Conservation (phyloP, 176 grass and related monocot species). For the Aegilops umbellulata region DNA sequence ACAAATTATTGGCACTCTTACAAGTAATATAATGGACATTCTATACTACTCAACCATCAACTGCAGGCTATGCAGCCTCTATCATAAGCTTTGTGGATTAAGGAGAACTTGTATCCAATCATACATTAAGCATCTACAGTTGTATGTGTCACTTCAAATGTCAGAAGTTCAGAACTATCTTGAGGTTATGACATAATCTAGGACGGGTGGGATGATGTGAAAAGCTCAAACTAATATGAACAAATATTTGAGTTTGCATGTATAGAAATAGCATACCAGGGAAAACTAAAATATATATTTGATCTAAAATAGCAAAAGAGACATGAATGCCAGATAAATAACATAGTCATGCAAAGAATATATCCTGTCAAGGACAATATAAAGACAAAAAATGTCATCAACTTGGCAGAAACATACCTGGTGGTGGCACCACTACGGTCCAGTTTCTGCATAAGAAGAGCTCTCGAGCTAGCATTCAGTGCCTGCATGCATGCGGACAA, state of each 20-base stretch:
- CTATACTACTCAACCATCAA: constrained; percentile 9
- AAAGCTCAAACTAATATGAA: not conserved
- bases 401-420: constrained; percentile 48
- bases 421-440: constrained; percentile 74
- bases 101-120: not conserved
- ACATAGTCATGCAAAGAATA: not conserved
- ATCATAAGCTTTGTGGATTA: not conserved
- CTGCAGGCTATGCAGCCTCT: not conserved
- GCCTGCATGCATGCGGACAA: constrained; percentile 48
- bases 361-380: not conserved
- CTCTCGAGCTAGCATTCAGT: constrained; percentile 95
- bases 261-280: no score
- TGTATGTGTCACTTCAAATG: not conserved
- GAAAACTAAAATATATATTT: not conserved
- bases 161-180: not conserved
- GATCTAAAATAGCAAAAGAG: not conserved
- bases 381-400: constrained; percentile 17
- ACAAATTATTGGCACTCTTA: constrained; percentile 21
- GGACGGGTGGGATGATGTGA: not conserved
- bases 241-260: not conserved
- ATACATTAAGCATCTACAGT: constrained; percentile 2
- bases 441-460: constrained; percentile 94
- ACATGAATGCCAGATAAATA: not conserved
- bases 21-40: constrained; percentile 30
- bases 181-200: not conserved